A percentile compares a stretch with the other conserved stretches of the same genome.
phyloP scores from a whole-genome alignment of 2,329 filamentous ascomycete species.

The Xylariaceae sp. region DNA sequence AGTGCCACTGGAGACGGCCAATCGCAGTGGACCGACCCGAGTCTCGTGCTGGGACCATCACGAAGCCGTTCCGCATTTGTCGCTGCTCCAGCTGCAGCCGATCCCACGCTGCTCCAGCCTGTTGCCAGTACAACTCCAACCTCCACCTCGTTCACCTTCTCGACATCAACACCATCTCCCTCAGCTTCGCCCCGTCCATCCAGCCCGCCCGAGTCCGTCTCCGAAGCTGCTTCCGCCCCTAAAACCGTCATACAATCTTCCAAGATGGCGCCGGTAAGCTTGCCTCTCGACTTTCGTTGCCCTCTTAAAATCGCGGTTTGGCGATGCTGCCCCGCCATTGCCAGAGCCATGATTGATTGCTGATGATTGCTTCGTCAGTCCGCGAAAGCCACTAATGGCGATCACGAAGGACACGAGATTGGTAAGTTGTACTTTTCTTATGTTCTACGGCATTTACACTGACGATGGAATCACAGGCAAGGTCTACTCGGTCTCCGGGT shows the following conservation, averaged over 20 bases:
- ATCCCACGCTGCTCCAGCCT: conserved; percentile 15
- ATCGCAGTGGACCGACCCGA: conserved; percentile 24
- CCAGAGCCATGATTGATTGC: conserved; percentile 11
- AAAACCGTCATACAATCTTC: conserved; percentile 30
- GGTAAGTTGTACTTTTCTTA: conserved; percentile 24
- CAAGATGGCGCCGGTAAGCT: conserved; percentile 55
- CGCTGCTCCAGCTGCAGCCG: conserved; percentile 7
- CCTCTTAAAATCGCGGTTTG: conserved; percentile 9
- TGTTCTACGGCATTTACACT: conserved; percentile 8
- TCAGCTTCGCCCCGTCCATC: conserved; percentile 32
- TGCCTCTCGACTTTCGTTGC: conserved; percentile 16
- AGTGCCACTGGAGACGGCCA: conserved; percentile 16
- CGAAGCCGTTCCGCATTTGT: conserved; percentile 24
- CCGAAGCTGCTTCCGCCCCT: conserved; percentile 27
- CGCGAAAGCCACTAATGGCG: conserved; percentile 32
- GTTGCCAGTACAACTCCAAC: conserved; percentile 25
- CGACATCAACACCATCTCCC: conserved; percentile 25
- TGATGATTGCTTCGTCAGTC: conserved; percentile 26
- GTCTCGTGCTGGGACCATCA: conserved; percentile 18
- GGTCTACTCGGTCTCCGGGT: conserved; percentile 60
- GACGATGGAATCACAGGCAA: conserved; percentile 42
- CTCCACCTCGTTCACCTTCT: conserved; percentile 1
- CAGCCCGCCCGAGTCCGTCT: conserved; percentile 22
- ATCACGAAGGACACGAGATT: conserved; percentile 28
- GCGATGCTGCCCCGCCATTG: conserved; percentile 13